These are phyloP conservation scores for Litsea cubeba DNA, from an alignment of 164 flowering plant species.

Conservation along the genomic window DNA sequence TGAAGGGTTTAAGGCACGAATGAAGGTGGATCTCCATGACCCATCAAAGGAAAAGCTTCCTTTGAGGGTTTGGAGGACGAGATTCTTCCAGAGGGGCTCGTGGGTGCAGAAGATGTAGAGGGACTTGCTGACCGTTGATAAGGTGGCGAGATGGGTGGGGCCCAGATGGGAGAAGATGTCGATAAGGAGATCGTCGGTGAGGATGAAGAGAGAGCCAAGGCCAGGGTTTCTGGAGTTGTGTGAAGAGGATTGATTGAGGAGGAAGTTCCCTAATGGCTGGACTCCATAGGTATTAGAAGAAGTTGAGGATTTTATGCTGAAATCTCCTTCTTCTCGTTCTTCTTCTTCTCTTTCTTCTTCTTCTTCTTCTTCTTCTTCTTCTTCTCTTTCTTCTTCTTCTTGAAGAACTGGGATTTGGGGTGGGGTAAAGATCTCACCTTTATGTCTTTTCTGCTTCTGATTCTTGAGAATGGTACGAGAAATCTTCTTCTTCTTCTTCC, in stretches of 20 bases:
- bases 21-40: constrained; percentile 76
- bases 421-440: background rate
- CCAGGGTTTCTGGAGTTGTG: constrained; percentile 84
- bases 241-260: constrained; percentile 35
- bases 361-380: background rate
- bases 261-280: constrained; percentile 86
- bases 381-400: constrained; percentile 8
- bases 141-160: constrained; percentile 50
- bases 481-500: background rate
- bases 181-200: constrained; percentile 82
- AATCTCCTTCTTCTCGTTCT: constrained; percentile 35
- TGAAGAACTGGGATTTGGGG: background rate
- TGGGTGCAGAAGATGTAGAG: constrained; percentile 75
- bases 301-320: constrained; percentile 58
- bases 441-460: background rate
- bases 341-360: background rate
- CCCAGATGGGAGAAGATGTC: constrained; percentile 68
- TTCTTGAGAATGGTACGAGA: background rate
- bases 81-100: constrained; percentile 92
- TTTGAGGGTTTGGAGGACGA: constrained; percentile 53
- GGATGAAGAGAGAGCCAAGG: constrained; percentile 57
- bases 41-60: constrained; percentile 58
- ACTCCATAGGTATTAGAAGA: constrained; percentile 66
- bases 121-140: constrained; percentile 73
- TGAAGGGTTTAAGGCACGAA: constrained; percentile 31